Evolutionary conservation across 2,329 filamentous ascomycete species (phyloP).

Genomic region (Fonsecaea monophora): DNA sequence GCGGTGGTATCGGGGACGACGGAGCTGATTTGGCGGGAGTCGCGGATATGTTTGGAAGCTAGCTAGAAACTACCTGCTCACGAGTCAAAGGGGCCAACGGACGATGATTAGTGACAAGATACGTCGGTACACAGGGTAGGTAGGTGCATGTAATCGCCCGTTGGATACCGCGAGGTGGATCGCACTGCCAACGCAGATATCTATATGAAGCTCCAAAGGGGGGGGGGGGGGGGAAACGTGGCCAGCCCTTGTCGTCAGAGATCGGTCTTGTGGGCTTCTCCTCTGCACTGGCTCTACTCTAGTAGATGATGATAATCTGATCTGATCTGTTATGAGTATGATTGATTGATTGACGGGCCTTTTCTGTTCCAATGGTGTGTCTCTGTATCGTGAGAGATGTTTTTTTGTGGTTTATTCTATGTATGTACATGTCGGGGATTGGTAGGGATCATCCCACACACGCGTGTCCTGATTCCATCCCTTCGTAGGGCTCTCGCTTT

Average conservation of each 20-base stretch:
- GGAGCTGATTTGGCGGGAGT: conserved; percentile 60
- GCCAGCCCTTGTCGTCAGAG: too few species aligned
- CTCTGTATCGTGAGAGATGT: background rate
- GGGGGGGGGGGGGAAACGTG: too few species aligned
- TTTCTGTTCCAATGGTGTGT: background rate
- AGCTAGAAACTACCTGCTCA: conserved; percentile 38
- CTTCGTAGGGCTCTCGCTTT: background rate
- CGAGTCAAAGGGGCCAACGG: background rate
- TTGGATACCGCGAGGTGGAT: background rate
- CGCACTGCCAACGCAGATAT: background rate
- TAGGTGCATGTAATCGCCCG: background rate
- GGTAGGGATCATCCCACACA: background rate
- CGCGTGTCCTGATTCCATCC: background rate
- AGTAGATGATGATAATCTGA: too few species aligned
- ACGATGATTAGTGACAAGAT: too few species aligned
- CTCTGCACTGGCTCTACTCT: too few species aligned
- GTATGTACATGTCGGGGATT: background rate
- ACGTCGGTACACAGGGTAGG: too few species aligned
- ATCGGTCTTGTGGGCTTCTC: too few species aligned
- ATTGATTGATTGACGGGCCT: background rate
- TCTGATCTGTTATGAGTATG: background rate
- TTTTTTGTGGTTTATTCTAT: background rate
- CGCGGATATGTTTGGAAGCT: conserved; percentile 59
- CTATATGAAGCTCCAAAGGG: background rate
- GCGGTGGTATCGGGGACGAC: conserved; percentile 54